Base-by-base conservation (phyloP, 306 rosid species). In the Begonia fuchsioides region DNA sequence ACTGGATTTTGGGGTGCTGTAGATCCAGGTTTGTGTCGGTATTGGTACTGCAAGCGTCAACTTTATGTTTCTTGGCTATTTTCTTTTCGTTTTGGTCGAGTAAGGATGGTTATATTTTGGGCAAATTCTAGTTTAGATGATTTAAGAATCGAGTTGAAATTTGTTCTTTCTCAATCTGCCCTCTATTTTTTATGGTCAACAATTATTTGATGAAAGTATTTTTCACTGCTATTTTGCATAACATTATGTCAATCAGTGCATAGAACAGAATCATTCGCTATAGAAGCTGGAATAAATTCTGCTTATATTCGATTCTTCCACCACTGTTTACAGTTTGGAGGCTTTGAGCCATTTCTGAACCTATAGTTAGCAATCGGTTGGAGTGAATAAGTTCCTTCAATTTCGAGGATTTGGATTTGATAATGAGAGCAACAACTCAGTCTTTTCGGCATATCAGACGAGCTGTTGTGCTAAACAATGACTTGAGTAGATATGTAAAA, bases 401-500 rank as follows among this genome's bases (percentile, higher is more conserved):
- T 12, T 58, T 49, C 46, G 11, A 46, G 47, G 54, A 15, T 10
- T 44, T 56, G 51, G 47, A n/a, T 52, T n/a, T 61, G 58, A 78
- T 72, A 77, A 90, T 84, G 97, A 78, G 90, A 65, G 64, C 50
- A 32, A 13, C 69, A 32, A 61, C 59, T 68, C 84, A 79, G 43
- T 72, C 71, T 59, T 41, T 79, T 52, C 72, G 73, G 57, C 76
- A 69, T 38, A 40, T 63, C 15, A 56, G 65, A 62, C 71, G 54
- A n/a, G 72, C 54, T 48, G 44, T 71, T 19, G 55, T 51, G 55
- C 75, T 63, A 18, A 44, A 58, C 72, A 43, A 60, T 50, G 44
- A 48, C 55, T 59, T 61, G 11, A 43, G 50, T 61, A 64, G 50
- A 44, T 43, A 55, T 62, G 51, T 53, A 51, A 70, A 66, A 61